Evolutionary conservation across 441 rosid genomes (phyloP).

Genomic region (Pelargonium australe): DNA sequence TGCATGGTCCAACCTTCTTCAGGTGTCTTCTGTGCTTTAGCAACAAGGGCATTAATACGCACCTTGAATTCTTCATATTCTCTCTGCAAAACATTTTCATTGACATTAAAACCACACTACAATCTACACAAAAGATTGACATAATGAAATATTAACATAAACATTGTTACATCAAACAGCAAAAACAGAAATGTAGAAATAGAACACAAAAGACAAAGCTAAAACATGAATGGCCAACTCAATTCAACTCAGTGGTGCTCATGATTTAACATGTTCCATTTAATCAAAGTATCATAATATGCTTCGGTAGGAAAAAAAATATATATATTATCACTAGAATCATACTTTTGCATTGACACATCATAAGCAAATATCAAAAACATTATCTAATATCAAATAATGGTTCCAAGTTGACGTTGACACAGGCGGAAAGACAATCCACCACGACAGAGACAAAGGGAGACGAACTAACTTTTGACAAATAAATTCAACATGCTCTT

Average conservation of each 20-base stretch:
- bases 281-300: background rate
- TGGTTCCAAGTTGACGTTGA: too few relatives aligned
- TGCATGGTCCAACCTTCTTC: conserved; percentile 99
- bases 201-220: background rate
- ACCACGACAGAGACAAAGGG: too few relatives aligned
- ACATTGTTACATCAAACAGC: background rate
- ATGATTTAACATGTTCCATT: background rate
- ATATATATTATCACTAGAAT: background rate
- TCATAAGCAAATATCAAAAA: background rate
- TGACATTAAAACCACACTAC: background rate
- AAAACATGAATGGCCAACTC: background rate
- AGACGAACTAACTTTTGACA: background rate
- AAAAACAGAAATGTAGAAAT: background rate
- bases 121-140: background rate
- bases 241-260: background rate
- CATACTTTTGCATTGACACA: background rate
- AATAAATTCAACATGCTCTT: background rate
- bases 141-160: background rate
- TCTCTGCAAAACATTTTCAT: conserved; percentile 45
- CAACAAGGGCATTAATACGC: conserved; percentile 70
- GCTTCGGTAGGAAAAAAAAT: background rate
- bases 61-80: conserved; percentile 90
- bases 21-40: conserved; percentile 86
- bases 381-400: background rate
- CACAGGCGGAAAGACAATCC: too few relatives aligned